Evolutionary conservation across 2,329 filamentous ascomycete species (phyloP).

Genomic region (Ceratocystis huliohia): DNA sequence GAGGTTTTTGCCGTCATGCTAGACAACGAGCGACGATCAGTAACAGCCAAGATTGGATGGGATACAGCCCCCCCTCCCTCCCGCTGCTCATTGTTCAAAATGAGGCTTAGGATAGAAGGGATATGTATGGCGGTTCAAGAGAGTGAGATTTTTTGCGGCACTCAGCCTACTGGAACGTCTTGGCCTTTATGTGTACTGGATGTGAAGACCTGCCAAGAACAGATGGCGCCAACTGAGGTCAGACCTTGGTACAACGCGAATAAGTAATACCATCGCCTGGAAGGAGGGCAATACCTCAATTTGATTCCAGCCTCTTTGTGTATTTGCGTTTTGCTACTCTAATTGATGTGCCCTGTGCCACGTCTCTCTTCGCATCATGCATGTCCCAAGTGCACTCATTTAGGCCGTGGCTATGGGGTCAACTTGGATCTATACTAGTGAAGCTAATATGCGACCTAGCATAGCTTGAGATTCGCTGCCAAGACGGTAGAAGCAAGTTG

Average conservation of each 20-base stretch:
- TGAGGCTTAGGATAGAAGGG: too few relatives aligned
- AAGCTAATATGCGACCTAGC: neutral
- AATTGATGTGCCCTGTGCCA: neutral
- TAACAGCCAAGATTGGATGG: neutral
- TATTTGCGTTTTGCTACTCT: neutral
- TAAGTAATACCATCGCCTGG: neutral
- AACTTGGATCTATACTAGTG: neutral
- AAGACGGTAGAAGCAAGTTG: neutral
- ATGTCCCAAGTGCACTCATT: neutral
- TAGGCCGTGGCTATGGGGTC: neutral
- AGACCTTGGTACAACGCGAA: neutral
- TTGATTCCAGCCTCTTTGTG: neutral
- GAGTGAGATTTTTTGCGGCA: neutral
- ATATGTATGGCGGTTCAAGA: neutral
- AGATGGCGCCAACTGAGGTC: neutral
- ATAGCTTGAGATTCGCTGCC: neutral
- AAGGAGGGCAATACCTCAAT: too few relatives aligned
- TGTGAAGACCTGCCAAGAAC: conserved; percentile 5
- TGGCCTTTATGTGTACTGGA: neutral
- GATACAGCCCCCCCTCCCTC: neutral
- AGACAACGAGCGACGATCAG: neutral
- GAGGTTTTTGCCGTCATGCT: neutral
- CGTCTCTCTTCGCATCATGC: neutral
- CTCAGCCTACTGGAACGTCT: neutral
- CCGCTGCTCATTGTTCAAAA: too few relatives aligned